These are phyloP conservation scores for Fraxinus xanthoxyloides DNA, from an alignment of 305 asterid genomes.

Conservation along the genomic window DNA sequence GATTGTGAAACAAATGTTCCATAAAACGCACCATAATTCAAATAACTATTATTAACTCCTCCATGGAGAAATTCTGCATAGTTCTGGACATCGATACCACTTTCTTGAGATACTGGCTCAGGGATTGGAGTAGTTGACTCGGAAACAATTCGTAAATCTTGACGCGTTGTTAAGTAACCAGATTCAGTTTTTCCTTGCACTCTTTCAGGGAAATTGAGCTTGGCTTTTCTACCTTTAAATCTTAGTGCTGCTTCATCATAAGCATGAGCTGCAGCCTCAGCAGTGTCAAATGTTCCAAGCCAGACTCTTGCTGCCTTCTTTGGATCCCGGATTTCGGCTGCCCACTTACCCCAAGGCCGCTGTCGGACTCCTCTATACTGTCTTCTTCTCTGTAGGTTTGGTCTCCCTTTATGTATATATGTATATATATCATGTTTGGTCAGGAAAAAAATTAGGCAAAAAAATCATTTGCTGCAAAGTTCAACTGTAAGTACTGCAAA, in stretches of 20 bases:
- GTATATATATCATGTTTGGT: background rate
- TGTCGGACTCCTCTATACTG: slow-evolving; percentile 84
- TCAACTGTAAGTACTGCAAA: background rate
- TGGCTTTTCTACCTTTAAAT: slow-evolving; percentile 86
- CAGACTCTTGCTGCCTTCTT: slow-evolving; percentile 84
- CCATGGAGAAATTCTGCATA: slow-evolving; percentile 34
- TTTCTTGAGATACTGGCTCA: slow-evolving; percentile 19
- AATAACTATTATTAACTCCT: background rate
- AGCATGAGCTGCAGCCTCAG: slow-evolving; percentile 78
- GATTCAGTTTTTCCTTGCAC: slow-evolving; percentile 51
- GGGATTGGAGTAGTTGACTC: background rate
- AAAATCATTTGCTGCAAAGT: background rate
- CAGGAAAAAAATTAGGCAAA: background rate
- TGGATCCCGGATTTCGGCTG: slow-evolving; percentile 83
- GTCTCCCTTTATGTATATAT: slow-evolving; percentile 13
- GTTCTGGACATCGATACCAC: slow-evolving; percentile 27
- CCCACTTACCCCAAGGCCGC: slow-evolving; percentile 91
- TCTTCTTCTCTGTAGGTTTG: slow-evolving; percentile 39
- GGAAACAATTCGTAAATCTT: background rate
- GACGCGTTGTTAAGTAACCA: slow-evolving; percentile 32
- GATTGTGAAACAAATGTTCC: slow-evolving; percentile 11
- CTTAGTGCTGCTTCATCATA: slow-evolving; percentile 78
- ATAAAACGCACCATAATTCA: slow-evolving; percentile 23
- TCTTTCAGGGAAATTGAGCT: slow-evolving; percentile 79
- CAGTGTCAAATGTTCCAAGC: slow-evolving; percentile 81